phyloP scores from a whole-genome alignment of 2,329 filamentous ascomycete genomes.

The Metarhizium humberi region DNA sequence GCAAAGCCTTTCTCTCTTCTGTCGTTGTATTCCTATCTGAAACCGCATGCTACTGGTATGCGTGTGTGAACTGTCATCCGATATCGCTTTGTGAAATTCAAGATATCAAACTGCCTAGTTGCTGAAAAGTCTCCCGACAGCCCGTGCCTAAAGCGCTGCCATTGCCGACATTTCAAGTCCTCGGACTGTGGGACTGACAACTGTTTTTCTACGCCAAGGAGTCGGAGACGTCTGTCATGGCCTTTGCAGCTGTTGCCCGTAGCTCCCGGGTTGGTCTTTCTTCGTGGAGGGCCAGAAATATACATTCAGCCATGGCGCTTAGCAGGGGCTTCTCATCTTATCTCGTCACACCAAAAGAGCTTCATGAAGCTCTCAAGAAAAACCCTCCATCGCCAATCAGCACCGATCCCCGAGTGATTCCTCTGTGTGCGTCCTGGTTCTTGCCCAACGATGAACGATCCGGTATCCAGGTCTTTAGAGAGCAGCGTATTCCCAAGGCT shows the following conservation, averaged over 20 bases:
- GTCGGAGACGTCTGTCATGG: conserved; percentile 25
- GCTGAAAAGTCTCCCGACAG: not conserved
- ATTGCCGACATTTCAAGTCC: not conserved
- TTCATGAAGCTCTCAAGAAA: conserved; percentile 71
- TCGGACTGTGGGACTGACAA: not conserved
- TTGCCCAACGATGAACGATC: conserved; percentile 83
- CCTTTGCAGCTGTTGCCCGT: conserved; percentile 31
- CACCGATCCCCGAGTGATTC: conserved; percentile 73
- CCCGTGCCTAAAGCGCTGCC: not conserved
- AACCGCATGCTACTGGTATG: not conserved
- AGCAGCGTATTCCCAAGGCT: conserved; percentile 76
- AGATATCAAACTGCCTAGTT: not conserved
- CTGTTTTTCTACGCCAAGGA: not conserved
- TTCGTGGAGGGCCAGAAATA: conserved; percentile 24
- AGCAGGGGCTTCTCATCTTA: conserved; percentile 59
- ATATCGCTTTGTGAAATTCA: not conserved
- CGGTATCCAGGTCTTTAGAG: conserved; percentile 71
- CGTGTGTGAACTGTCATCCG: not conserved
- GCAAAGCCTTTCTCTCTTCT: not conserved
- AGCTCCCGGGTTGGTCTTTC: conserved; percentile 30
- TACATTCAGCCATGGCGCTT: conserved; percentile 18
- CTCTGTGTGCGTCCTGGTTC: conserved; percentile 92
- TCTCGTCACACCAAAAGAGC: conserved; percentile 75
- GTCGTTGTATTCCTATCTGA: not conserved
- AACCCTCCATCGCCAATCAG: conserved; percentile 73